Conservation (phyloP, 2,329 filamentous ascomycete genomes). For the Chaetomium globosum region DNA sequence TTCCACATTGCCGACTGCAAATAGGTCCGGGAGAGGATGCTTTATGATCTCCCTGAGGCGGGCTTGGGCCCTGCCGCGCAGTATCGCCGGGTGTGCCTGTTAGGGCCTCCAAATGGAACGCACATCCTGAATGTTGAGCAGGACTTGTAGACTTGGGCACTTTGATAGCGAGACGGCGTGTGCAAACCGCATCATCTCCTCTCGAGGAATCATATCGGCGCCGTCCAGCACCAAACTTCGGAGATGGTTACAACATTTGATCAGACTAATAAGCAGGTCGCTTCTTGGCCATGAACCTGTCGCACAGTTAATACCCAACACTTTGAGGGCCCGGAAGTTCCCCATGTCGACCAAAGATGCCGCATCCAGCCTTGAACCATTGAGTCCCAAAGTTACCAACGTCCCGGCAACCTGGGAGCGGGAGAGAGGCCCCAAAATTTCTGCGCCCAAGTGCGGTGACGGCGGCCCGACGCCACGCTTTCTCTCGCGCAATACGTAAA, state of each 20-base stretch:
- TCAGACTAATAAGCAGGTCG: neutral
- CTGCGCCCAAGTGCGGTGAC: fast-evolving
- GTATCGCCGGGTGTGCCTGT: neutral
- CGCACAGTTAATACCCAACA: neutral
- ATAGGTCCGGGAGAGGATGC: neutral
- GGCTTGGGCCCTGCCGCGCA: neutral
- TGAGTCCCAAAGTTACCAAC: neutral
- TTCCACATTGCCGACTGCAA: neutral
- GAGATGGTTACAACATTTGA: neutral
- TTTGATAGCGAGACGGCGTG: neutral
- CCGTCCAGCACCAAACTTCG: neutral
- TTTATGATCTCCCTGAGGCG: no score
- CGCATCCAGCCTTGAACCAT: neutral
- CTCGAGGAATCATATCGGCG: neutral
- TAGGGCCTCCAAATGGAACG: neutral
- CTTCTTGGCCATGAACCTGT: no score
- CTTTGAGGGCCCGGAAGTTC: neutral
- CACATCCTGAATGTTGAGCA: neutral
- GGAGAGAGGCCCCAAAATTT: neutral
- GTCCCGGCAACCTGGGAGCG: neutral
- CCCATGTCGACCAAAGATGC: neutral
- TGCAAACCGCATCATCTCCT: neutral
- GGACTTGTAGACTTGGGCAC: neutral
- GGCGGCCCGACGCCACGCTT: neutral
- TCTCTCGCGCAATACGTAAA: neutral